Conservation (phyloP, 78 protist species). For the Dictyostelium intermedium region DNA sequence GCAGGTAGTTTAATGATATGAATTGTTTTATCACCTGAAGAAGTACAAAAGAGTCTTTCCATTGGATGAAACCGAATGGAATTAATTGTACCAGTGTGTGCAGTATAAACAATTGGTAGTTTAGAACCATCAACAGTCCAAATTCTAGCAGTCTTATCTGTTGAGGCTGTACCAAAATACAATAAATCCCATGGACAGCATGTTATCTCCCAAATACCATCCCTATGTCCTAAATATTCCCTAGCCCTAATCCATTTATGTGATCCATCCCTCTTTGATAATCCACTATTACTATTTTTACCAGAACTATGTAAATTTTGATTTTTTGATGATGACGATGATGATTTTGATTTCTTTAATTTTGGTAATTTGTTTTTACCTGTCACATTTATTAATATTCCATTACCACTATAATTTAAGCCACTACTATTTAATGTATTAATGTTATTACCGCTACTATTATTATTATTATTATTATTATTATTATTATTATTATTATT, state of each 20-base stretch:
- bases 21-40: constrained; percentile 57
- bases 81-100: constrained; percentile 62
- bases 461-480: too few relatives aligned
- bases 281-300: background rate
- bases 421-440: background rate
- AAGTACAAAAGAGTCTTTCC: constrained; percentile 46
- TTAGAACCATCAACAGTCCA: constrained; percentile 51
- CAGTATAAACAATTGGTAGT: constrained; percentile 40
- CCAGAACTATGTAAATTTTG: background rate
- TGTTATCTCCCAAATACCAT: constrained; percentile 66
- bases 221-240: constrained; percentile 62
- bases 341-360: background rate
- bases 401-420: background rate
- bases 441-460: too few relatives aligned
- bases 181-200: constrained; percentile 59
- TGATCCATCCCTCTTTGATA: constrained; percentile 71
- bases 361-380: background rate
- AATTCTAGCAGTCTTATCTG: constrained; percentile 66
- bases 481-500: too few relatives aligned
- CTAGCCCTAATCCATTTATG: constrained; percentile 63
- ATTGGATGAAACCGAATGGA: constrained; percentile 38
- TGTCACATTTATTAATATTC: background rate
- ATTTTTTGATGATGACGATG: constrained; percentile 14
- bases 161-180: constrained; percentile 33
- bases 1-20: constrained; percentile 37